These are phyloP conservation scores for Blakeslea trispora DNA, from an alignment of 371 early-diverging fungal species.

Conservation along the genomic window DNA sequence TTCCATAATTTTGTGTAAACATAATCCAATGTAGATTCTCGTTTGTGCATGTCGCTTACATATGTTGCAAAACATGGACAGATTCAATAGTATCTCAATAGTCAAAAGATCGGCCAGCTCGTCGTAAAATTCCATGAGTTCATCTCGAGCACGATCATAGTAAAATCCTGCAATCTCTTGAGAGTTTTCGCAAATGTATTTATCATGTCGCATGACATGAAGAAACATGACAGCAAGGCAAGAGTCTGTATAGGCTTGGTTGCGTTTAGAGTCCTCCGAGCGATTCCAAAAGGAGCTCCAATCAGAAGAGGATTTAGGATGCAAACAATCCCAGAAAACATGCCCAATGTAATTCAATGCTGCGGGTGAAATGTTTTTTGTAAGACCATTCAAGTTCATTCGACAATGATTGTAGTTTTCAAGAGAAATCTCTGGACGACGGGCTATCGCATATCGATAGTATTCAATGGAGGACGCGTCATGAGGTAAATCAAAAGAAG, in stretches of 20 bases:
- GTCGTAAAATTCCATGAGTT: constrained; percentile 38
- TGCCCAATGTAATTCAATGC: constrained; percentile 32
- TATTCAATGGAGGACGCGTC: constrained; percentile 24
- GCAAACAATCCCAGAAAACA: constrained; percentile 40
- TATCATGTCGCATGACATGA: constrained; percentile 38
- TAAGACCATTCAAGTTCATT: constrained; percentile 24
- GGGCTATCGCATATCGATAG: constrained; percentile 18
- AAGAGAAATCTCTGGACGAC: constrained; percentile 23
- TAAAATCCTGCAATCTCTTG: constrained; percentile 34
- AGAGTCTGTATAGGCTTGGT: constrained; percentile 36
- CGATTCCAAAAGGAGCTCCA: constrained; percentile 38
- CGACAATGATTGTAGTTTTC: constrained; percentile 28
- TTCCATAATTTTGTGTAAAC: constrained; percentile 28
- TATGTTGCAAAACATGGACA: constrained; percentile 32
- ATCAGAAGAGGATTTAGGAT: constrained; percentile 35
- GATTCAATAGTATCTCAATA: constrained; percentile 32
- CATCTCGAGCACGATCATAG: constrained; percentile 35
- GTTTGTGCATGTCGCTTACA: constrained; percentile 36
- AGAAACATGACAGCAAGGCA: constrained; percentile 36
- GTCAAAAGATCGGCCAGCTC: constrained; percentile 30
- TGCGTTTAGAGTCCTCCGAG: constrained; percentile 29
- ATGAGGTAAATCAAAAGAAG: constrained; percentile 8
- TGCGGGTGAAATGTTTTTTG: constrained; percentile 29
- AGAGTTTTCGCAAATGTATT: constrained; percentile 28
- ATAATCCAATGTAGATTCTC: constrained; percentile 34